A percentile compares a stretch with the other conserved stretches of the same genome.
Conservation (phyloP, 495 filamentous ascomycete genomes). For the Friedmanniomyces endolithicus region DNA sequence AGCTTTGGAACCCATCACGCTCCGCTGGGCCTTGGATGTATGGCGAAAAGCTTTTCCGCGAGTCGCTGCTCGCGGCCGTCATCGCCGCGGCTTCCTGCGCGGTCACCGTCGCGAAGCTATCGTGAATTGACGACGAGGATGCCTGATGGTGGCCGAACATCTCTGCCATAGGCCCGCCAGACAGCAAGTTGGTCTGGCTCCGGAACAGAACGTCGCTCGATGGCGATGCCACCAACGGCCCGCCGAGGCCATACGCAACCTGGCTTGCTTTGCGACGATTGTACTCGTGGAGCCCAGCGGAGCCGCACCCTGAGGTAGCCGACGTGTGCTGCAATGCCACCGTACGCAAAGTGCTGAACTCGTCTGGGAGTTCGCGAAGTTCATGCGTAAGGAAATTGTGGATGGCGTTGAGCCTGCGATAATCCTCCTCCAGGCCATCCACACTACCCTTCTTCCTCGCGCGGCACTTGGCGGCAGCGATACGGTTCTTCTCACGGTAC, state of each 20-base stretch:
- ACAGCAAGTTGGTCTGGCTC: not conserved
- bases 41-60: not conserved
- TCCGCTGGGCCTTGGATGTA: not conserved
- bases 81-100: not conserved
- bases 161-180: not conserved
- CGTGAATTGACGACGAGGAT: not conserved
- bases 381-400: constrained; percentile 31
- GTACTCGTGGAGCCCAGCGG: constrained; percentile 16
- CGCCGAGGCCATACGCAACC: not conserved
- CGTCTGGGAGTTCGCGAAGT: constrained; percentile 32
- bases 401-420: constrained; percentile 16
- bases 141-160: not conserved
- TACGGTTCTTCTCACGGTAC: constrained; percentile 67
- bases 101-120: not conserved
- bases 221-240: not conserved
- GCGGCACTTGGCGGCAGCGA: constrained; percentile 77
- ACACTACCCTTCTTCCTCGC: constrained; percentile 65
- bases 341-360: constrained; percentile 20
- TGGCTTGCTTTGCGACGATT: constrained; percentile 4
- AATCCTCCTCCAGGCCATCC: constrained; percentile 19
- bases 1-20: no score
- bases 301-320: constrained; percentile 32
- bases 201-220: not conserved
- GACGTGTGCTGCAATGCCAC: constrained; percentile 17
- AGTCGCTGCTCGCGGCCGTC: not conserved